Base-by-base conservation (phyloP, 169 alveolate genomes). In the Cryptosporidium bovis region DNA sequence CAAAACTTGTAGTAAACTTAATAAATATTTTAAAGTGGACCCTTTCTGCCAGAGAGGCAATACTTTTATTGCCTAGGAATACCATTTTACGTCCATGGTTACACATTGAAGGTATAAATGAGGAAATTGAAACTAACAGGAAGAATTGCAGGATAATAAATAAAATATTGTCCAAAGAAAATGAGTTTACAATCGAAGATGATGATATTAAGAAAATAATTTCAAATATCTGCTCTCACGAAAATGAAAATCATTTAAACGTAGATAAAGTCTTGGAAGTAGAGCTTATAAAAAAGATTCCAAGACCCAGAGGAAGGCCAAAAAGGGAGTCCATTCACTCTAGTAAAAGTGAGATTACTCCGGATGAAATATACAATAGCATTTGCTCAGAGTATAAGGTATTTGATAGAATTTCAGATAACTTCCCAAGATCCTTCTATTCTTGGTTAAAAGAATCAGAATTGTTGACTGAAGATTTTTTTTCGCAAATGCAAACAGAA, bases 301-400 rank as follows among this genome's bases (percentile, higher is more conserved):
- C 87, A 60, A 77, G 87, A 20, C 87, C 87, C 2, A 77, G 87
- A 62, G 87, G 87, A 77, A 77, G 87, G 6, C 87, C 87, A 29
- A 77, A 77, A 44, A 77, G 87, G 36, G 77, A 40, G 40, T 53
- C 65, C 6, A 44, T 27, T 8, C 0, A 40, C 58, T n/a, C 5
- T 13, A 27, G 24, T 24, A 77, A 60, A 44, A 58, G n/a, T 13
- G 71, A 77, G 4, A 29, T 66, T 15, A 31, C 31, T 27, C 20
- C 40, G 58, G 77, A 60, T 34, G 87, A 77, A 7, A 51, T 36
- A 77, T 77, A 31, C 56, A 69, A 55, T 40, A 24, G 29, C 36
- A 29, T 69, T 27, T 69, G 83, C 13, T 10, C 40, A 53, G 83
- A 69, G 7, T 69, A 69, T 20, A 69, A 53, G 55, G 83, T 31